Evolutionary conservation across 2,329 filamentous ascomycete species (phyloP), one percentile per base, ranked within the genome.

Genomic region (Fusarium euwallaceae): DNA sequence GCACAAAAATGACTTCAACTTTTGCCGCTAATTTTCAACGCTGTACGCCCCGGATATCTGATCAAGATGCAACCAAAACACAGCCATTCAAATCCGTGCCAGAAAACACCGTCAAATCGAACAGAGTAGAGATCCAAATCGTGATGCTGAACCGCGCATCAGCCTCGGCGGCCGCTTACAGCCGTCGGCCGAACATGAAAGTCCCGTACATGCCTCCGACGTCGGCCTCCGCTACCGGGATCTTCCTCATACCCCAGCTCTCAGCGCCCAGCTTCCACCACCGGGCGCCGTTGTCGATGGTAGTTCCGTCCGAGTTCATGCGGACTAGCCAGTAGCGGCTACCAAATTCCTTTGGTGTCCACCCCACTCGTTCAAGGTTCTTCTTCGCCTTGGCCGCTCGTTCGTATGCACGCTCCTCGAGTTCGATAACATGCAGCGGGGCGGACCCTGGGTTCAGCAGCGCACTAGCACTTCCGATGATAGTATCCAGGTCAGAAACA

Each of bases 141-240:
- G 62, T 60, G 39, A 64, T 84, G 81, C 89, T 66, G 89, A 48
- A 80, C 78, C 87, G 86, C 71, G 64, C 64, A 62, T 55, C 58
- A 41, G 70, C 59, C 61, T 74, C 66, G 64, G 75, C 68, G 59
- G 43, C 69, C 64, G 64, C 55, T 85, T 82, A 91, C 66, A 91
- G 81, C 79, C 88, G 87, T 75, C 88, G 84, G 78, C 88, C 88
- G 83, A 91, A 91, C 89, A 91, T 91, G 78, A 89, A 91, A 27
- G 86, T 89, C 24, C 97, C 97, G 80, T 98, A 98, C 80, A 97
- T 97, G 72, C 95, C 95, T 78, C 98, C 97, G 29, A 98, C 93
- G 82, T 98, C 96, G 63, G 95, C 94, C 79, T 92, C 91, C 29
- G 94, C 95, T 76, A 98, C 92, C n/a, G 96, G 97, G 48, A 98